These are phyloP conservation scores for Cadophora gregata DNA, from an alignment of 2,329 filamentous ascomycete species.

Conservation along the genomic window DNA sequence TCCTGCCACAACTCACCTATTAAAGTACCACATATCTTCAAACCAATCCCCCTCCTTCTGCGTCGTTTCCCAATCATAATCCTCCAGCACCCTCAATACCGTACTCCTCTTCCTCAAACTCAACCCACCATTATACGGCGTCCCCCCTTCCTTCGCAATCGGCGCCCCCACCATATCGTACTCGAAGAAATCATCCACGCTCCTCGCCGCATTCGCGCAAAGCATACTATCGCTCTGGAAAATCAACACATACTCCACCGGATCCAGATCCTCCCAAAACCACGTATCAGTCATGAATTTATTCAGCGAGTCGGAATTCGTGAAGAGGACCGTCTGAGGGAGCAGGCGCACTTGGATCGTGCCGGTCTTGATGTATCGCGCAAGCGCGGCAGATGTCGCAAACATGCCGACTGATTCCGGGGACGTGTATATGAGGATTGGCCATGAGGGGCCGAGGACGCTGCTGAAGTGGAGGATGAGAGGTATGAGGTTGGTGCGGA, in stretches of 20 bases:
- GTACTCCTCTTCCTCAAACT: conserved; percentile 47
- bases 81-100: conserved; percentile 42
- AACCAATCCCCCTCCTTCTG: conserved; percentile 34
- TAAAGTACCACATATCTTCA: conserved; percentile 43
- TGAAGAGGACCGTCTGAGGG: conserved; percentile 46
- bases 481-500: conserved; percentile 45
- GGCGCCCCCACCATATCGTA: conserved; percentile 48
- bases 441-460: conserved; percentile 52
- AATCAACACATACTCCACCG: conserved; percentile 44
- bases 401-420: conserved; percentile 38
- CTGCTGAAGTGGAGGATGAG: conserved; percentile 49
- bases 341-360: conserved; percentile 49
- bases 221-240: conserved; percentile 47
- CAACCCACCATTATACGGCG: conserved; percentile 47
- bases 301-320: conserved; percentile 39
- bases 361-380: conserved; percentile 45
- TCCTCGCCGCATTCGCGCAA: conserved; percentile 44
- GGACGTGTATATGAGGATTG: conserved; percentile 52
- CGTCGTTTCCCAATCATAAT: conserved; percentile 38
- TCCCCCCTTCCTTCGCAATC: conserved; percentile 35
- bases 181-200: conserved; percentile 45
- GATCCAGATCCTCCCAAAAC: conserved; percentile 45
- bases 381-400: conserved; percentile 46
- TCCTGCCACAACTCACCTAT: conserved; percentile 32
- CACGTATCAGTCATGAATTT: conserved; percentile 43